These are phyloP conservation scores for Podaxis carcinomalis DNA, from an alignment of 768 basidiomycete genomes.

Conservation along the genomic window DNA sequence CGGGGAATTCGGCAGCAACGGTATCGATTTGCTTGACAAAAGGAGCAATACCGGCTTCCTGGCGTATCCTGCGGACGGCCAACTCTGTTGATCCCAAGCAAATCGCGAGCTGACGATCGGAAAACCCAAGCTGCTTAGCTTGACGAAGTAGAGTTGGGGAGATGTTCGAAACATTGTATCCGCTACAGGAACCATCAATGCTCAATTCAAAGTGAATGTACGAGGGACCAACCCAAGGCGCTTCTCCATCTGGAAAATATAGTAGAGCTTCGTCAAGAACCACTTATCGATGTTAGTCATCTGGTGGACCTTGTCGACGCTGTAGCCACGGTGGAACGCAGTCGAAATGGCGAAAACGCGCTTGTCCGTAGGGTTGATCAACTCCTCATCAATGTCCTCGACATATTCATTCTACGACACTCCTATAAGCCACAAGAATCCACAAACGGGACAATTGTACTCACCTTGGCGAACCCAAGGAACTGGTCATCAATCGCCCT, in stretches of 20 bases:
- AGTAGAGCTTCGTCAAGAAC: conserved; percentile 89
- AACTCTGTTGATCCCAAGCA: conserved; percentile 89
- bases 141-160: conserved; percentile 60
- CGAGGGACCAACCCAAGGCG: conserved; percentile 56
- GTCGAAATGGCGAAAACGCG: conserved; percentile 95
- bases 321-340: conserved; percentile 90
- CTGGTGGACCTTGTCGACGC: conserved; percentile 93
- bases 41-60: conserved; percentile 77
- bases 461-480: conserved; percentile 81
- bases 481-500: conserved; percentile 96
- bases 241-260: conserved; percentile 81
- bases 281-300: conserved; percentile 99
- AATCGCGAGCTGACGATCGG: conserved; percentile 82
- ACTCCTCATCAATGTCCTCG: conserved; percentile 89
- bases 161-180: conserved; percentile 62
- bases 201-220: neutral
- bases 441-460: conserved; percentile 1
- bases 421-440: neutral
- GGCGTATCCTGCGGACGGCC: conserved; percentile 84
- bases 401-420: conserved; percentile 71
- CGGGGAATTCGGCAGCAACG: conserved; percentile 98
- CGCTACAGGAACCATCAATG: conserved; percentile 31
- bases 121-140: conserved; percentile 95
- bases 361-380: conserved; percentile 93
- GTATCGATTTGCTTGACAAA: conserved; percentile 99